Conservation (phyloP, 2,329 filamentous ascomycete species). For the Alternaria sp. region DNA sequence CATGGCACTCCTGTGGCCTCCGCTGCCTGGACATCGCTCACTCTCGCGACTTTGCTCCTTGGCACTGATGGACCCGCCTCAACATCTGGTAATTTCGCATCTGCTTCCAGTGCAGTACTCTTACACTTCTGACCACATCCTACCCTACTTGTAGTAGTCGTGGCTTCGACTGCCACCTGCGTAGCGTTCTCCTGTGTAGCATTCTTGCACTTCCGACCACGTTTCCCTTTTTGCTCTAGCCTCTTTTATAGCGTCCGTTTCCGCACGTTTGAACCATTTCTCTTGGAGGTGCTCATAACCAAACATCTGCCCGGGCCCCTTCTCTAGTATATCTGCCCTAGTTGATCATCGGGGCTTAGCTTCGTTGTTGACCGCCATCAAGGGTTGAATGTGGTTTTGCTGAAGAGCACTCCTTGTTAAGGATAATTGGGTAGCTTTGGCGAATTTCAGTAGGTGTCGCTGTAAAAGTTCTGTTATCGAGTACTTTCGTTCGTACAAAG, state of each 20-base stretch:
- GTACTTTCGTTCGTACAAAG: too few relatives aligned
- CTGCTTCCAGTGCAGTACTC: constrained; percentile 13
- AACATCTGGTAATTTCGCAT: background rate
- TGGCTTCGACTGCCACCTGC: constrained; percentile 12
- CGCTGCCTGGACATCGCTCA: constrained; percentile 9
- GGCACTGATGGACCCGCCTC: constrained; percentile 8
- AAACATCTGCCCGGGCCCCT: constrained; percentile 30
- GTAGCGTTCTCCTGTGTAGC: constrained; percentile 18
- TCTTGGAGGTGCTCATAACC: constrained; percentile 34
- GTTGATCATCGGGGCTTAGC: constrained; percentile 35
- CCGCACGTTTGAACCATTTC: constrained; percentile 31
- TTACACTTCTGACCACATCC: constrained; percentile 15
- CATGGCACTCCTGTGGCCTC: background rate
- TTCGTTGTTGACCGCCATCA: constrained; percentile 42
- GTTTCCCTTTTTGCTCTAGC: constrained; percentile 14
- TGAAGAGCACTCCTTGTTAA: too few relatives aligned
- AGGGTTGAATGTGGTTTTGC: constrained; percentile 36
- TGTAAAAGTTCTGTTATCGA: too few relatives aligned
- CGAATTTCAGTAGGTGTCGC: too few relatives aligned
- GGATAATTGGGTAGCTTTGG: too few relatives aligned
- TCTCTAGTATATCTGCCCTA: constrained; percentile 34
- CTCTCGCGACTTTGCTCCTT: constrained; percentile 14
- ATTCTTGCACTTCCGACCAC: constrained; percentile 11
- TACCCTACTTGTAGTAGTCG: constrained; percentile 2
- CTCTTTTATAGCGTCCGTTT: constrained; percentile 31